Conservation (phyloP, 2,329 filamentous ascomycete species). For the Cladosporium sp. region DNA sequence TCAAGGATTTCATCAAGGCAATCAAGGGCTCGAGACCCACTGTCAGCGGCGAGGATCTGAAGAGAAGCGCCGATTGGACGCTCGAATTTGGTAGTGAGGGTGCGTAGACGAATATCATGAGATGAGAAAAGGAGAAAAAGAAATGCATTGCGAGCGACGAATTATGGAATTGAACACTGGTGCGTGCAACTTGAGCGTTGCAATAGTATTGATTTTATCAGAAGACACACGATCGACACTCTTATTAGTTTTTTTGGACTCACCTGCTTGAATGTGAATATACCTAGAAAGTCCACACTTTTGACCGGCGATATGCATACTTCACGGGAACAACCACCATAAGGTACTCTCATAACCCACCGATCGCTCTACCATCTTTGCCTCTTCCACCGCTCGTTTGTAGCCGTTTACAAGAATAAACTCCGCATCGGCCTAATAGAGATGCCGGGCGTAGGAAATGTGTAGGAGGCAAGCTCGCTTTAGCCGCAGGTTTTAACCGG, state of each 20-base stretch:
- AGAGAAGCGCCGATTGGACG: slow-evolving; percentile 86
- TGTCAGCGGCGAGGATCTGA: slow-evolving; percentile 80
- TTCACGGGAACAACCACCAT: too few relatives aligned
- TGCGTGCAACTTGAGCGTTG: background rate
- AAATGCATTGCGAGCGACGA: too few relatives aligned
- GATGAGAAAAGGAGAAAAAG: background rate
- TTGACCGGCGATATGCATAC: background rate
- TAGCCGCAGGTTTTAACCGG: background rate
- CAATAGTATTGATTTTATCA: background rate
- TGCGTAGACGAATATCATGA: background rate
- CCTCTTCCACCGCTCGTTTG: too few relatives aligned
- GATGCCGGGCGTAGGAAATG: too few relatives aligned
- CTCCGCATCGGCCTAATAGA: too few relatives aligned
- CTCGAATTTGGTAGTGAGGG: slow-evolving; percentile 80
- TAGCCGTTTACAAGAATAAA: too few relatives aligned
- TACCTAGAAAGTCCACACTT: background rate
- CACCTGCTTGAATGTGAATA: background rate
- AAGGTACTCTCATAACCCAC: too few relatives aligned
- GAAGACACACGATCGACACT: background rate
- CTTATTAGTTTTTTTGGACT: background rate
- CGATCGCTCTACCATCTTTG: too few relatives aligned
- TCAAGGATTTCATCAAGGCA: slow-evolving; percentile 92
- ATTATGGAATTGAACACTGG: too few relatives aligned
- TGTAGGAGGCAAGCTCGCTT: background rate
- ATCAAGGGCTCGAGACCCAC: slow-evolving; percentile 85